Evolutionary conservation across 2,329 filamentous ascomycete genomes (phyloP).

Genomic region (Ceratocystis lukuohia): DNA sequence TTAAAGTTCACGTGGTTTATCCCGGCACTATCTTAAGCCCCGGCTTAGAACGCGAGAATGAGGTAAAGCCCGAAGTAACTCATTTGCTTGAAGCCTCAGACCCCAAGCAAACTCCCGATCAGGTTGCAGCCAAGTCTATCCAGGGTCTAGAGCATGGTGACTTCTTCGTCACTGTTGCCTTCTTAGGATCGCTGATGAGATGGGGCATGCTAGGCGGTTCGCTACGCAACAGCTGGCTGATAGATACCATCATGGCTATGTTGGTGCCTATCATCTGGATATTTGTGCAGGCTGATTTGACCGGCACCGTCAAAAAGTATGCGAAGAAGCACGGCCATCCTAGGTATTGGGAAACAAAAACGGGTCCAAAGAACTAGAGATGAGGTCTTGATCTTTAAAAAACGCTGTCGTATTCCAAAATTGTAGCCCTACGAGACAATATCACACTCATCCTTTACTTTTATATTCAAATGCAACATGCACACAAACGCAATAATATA

Average conservation of each 20-base stretch:
- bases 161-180: conserved; percentile 64
- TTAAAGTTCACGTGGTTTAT: conserved; percentile 69
- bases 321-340: conserved; percentile 47
- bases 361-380: conserved; percentile 14
- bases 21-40: conserved; percentile 73
- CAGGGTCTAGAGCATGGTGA: conserved; percentile 65
- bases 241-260: conserved; percentile 45
- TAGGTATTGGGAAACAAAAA: conserved; percentile 29
- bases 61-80: conserved; percentile 68
- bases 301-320: conserved; percentile 44
- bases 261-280: conserved; percentile 42
- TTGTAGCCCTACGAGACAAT: no score
- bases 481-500: not conserved
- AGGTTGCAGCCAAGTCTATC: conserved; percentile 59
- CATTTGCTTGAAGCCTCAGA: conserved; percentile 71
- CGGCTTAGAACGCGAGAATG: conserved; percentile 62
- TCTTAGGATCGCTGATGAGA: conserved; percentile 59
- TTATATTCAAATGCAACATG: not conserved
- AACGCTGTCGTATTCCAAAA: no score
- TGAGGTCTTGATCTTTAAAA: not conserved
- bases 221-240: conserved; percentile 43
- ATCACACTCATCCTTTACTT: no score
- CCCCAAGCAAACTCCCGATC: conserved; percentile 60
- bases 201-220: conserved; percentile 43
- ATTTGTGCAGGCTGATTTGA: conserved; percentile 43